phyloP scores from a whole-genome alignment of 2,329 filamentous ascomycete species.

The Anthostomella pinea region DNA sequence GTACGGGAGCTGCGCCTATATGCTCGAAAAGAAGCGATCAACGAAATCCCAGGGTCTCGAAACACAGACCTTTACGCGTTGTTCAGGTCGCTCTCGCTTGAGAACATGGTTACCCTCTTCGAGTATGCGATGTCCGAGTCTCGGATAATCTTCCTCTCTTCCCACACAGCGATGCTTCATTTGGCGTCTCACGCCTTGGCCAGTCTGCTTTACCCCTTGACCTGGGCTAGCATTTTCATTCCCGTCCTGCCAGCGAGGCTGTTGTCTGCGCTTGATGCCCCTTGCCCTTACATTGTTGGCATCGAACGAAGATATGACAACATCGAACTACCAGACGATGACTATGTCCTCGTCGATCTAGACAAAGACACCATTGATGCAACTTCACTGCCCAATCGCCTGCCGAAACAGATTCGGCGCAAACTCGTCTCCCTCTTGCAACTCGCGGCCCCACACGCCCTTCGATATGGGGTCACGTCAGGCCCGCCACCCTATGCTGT shows the following conservation, averaged over 20 bases:
- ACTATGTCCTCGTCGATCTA: constrained; percentile 91
- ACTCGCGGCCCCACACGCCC: constrained; percentile 83
- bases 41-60: constrained; percentile 88
- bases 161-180: constrained; percentile 94
- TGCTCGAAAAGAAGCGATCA: constrained; percentile 85
- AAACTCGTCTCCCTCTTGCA: constrained; percentile 89
- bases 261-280: constrained; percentile 86
- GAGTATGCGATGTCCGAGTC: constrained; percentile 93
- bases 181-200: constrained; percentile 84
- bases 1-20: constrained; percentile 89
- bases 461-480: constrained; percentile 79
- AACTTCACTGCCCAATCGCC: constrained; percentile 69
- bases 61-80: constrained; percentile 91
- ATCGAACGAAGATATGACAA: constrained; percentile 89
- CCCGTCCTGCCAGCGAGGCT: constrained; percentile 84
- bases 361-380: constrained; percentile 89
- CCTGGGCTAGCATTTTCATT: constrained; percentile 93
- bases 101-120: constrained; percentile 88
- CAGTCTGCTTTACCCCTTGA: constrained; percentile 82
- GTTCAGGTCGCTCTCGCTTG: constrained; percentile 84
- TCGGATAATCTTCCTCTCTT: constrained; percentile 92
- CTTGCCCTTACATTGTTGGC: constrained; percentile 95
- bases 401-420: constrained; percentile 84
- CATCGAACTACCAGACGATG: constrained; percentile 84
- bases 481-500: constrained; percentile 90